These are phyloP conservation scores for Mortierella sp. DNA, from an alignment of 371 early-diverging fungal genomes.

Conservation along the genomic window DNA sequence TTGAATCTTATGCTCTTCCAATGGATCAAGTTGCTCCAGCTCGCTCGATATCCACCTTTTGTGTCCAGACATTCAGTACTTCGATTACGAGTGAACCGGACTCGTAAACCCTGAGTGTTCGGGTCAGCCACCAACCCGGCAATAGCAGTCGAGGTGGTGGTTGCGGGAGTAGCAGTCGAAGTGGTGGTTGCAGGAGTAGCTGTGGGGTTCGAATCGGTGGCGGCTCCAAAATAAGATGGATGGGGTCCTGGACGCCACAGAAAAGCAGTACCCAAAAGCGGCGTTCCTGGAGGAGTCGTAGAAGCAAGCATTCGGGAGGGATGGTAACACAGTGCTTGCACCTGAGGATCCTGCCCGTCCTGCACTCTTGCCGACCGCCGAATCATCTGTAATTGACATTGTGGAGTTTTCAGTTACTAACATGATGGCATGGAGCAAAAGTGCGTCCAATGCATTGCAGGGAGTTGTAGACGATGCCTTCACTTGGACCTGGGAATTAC, in stretches of 20 bases:
- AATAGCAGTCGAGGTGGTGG: constrained; percentile 3
- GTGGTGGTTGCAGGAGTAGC: background rate
- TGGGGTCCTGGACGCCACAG: constrained; percentile 1
- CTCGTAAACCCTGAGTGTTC: too few relatives aligned
- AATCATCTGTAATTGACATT: constrained; percentile 9
- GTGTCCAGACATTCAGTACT: too few relatives aligned
- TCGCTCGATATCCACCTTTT: too few relatives aligned
- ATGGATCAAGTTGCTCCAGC: too few relatives aligned
- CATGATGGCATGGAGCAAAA: too few relatives aligned
- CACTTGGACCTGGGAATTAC: too few relatives aligned
- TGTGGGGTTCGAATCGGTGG: constrained; percentile 5
- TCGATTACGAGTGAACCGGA: too few relatives aligned
- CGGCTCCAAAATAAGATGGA: constrained; percentile 14
- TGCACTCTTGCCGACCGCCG: constrained; percentile 9
- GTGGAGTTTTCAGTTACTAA: too few relatives aligned
- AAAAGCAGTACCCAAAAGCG: constrained; percentile 6
- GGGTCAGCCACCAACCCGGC: constrained; percentile 2
- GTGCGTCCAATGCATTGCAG: too few relatives aligned
- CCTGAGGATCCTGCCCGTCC: constrained; percentile 11
- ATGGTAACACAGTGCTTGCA: constrained; percentile 5
- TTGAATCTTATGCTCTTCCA: too few relatives aligned
- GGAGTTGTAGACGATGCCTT: too few relatives aligned
- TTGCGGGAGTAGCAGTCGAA: too few relatives aligned
- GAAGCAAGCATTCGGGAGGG: constrained; percentile 12
- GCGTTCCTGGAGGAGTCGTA: constrained; percentile 19